These are phyloP conservation scores for Handroanthus guayacan DNA, from an alignment of 257 asterid genomes.

Conservation along the genomic window DNA sequence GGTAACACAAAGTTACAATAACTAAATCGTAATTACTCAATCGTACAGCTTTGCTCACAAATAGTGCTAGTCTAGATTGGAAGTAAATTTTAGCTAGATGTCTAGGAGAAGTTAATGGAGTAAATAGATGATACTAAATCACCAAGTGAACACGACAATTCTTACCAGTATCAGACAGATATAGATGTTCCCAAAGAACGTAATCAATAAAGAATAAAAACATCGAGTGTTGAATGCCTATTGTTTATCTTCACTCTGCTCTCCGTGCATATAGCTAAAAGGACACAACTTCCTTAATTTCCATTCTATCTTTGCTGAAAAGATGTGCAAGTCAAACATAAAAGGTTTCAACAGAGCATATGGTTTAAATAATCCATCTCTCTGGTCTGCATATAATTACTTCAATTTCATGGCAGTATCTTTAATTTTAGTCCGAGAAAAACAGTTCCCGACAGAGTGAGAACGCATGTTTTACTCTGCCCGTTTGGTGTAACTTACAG, in stretches of 20 bases:
- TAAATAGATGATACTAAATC: neutral
- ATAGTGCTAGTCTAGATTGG: neutral
- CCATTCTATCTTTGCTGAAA: too few relatives aligned
- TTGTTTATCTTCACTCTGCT: conserved; percentile 8
- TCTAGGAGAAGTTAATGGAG: conserved; percentile 9
- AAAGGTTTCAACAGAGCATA: neutral
- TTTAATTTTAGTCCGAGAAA: neutral
- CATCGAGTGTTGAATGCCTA: neutral
- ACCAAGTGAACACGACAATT: neutral
- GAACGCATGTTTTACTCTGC: neutral
- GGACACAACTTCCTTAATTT: neutral
- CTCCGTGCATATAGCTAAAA: neutral
- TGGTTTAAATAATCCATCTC: conserved; percentile 10
- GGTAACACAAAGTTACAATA: neutral
- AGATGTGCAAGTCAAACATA: neutral
- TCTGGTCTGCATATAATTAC: neutral
- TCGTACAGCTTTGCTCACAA: neutral
- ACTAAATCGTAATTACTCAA: neutral
- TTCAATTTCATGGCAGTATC: conserved; percentile 2
- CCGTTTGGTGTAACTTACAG: conserved; percentile 11
- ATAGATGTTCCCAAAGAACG: conserved; percentile 7
- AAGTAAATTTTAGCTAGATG: neutral
- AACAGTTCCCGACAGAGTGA: neutral
- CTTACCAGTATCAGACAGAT: neutral
- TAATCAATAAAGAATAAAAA: neutral